Evolutionary conservation across 805 yeast genomes (phyloP).

Genomic region (Candida gorgasii): DNA sequence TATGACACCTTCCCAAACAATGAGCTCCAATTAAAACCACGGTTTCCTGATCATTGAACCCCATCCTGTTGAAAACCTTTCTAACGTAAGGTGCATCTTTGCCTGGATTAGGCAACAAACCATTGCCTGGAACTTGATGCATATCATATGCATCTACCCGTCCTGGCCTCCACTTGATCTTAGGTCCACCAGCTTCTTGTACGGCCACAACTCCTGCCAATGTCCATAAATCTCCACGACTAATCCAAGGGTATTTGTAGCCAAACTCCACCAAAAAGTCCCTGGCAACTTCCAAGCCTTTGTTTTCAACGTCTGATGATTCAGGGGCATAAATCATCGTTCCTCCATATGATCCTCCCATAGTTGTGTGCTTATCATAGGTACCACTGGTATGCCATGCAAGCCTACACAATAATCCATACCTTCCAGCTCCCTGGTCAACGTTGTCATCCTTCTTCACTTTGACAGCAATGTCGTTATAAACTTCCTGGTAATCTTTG

Average conservation of each 20-base stretch:
- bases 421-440: conserved; percentile 40
- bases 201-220: conserved; percentile 77
- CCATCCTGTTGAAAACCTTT: conserved; percentile 61
- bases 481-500: conserved; percentile 64
- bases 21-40: conserved; percentile 47
- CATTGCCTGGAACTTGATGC: conserved; percentile 59
- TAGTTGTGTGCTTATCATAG: conserved; percentile 23
- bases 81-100: conserved; percentile 65
- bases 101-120: conserved; percentile 73
- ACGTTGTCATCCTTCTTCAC: conserved; percentile 46
- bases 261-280: conserved; percentile 57
- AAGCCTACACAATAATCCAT: conserved; percentile 37
- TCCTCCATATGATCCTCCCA: conserved; percentile 41
- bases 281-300: conserved; percentile 61
- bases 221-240: conserved; percentile 79
- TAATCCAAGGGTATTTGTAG: conserved; percentile 63
- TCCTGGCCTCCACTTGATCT: conserved; percentile 81
- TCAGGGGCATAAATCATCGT: conserved; percentile 37
- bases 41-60: conserved; percentile 39
- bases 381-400: conserved; percentile 43
- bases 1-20: conserved; percentile 42
- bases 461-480: conserved; percentile 69
- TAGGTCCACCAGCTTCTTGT: conserved; percentile 79
- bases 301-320: conserved; percentile 47
- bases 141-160: conserved; percentile 58